A percentile compares a stretch with the other conserved stretches of the same genome.
Evolutionary conservation across 768 basidiomycete species (phyloP).

Genomic region (Mycena vulgaris): DNA sequence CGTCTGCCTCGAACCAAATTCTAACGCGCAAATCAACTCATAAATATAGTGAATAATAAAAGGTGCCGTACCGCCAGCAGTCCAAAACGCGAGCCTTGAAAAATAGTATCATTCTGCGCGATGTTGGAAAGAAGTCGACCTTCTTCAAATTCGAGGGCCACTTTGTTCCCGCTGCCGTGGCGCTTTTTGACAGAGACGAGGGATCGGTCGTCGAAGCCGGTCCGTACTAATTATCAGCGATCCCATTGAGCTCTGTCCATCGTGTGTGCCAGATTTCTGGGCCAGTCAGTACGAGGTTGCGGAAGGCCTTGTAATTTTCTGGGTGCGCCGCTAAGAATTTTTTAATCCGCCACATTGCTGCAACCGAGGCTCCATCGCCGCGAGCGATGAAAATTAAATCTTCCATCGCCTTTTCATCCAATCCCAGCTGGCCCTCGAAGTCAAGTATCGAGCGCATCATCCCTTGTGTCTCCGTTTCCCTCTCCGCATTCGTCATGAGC

Average conservation of each 20-base stretch:
- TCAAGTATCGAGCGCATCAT: slow-evolving; percentile 36
- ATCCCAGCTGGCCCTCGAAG: slow-evolving; percentile 37
- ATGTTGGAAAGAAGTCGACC: slow-evolving; percentile 41
- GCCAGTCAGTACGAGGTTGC: slow-evolving; percentile 31
- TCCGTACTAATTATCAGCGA: slow-evolving; percentile 37
- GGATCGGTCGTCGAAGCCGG: slow-evolving; percentile 38
- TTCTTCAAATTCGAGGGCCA: slow-evolving; percentile 39
- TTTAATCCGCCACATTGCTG: slow-evolving; percentile 35
- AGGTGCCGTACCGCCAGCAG: slow-evolving; percentile 10
- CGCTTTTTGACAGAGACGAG: slow-evolving; percentile 36
- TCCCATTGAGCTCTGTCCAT: slow-evolving; percentile 37
- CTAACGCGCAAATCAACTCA: background rate
- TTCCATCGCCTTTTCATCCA: slow-evolving; percentile 34
- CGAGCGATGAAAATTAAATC: slow-evolving; percentile 35
- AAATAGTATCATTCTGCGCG: slow-evolving; percentile 38
- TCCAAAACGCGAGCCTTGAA: slow-evolving; percentile 37
- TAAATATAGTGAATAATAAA: background rate
- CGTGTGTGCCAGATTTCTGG: slow-evolving; percentile 42
- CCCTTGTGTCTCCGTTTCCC: slow-evolving; percentile 40
- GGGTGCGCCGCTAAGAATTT: slow-evolving; percentile 37
- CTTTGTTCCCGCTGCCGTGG: slow-evolving; percentile 34
- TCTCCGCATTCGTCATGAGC: slow-evolving; percentile 40
- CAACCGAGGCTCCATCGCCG: slow-evolving; percentile 41
- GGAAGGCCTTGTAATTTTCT: slow-evolving; percentile 36
- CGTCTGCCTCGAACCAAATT: slow-evolving; percentile 3